phyloP scores from a whole-genome alignment of 345 rosid species.

The Gossypium thurberi region DNA sequence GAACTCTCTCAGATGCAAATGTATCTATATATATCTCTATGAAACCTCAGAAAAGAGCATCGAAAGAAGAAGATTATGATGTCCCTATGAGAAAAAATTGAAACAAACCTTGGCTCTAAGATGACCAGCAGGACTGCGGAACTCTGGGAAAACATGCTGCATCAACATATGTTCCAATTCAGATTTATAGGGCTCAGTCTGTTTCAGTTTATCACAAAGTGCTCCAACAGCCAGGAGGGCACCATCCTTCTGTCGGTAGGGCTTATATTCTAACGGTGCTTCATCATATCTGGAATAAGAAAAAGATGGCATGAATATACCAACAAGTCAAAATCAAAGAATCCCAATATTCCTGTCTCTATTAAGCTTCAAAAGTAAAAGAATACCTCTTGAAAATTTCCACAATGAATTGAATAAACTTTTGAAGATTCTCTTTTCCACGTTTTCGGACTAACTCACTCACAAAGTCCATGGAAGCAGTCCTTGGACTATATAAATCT shows the following conservation, averaged over 20 bases:
- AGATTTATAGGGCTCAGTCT: conserved; percentile 90
- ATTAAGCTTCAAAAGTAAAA: conserved; percentile 9
- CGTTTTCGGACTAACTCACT: conserved; percentile 93
- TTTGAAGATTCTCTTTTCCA: conserved; percentile 85
- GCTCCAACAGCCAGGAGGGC: conserved; percentile 98
- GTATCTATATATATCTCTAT: neutral
- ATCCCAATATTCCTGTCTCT: neutral
- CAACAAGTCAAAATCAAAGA: neutral
- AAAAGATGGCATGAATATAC: neutral
- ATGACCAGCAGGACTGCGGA: conserved; percentile 88
- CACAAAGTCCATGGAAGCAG: conserved; percentile 98
- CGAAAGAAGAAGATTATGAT: neutral
- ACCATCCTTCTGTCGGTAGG: conserved; percentile 95
- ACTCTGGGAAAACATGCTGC: conserved; percentile 98
- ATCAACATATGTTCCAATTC: conserved; percentile 92
- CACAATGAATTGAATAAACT: conserved; percentile 74
- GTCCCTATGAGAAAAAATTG: neutral
- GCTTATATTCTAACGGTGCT: conserved; percentile 65
- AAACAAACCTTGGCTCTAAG: conserved; percentile 89
- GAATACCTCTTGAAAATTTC: conserved; percentile 72
- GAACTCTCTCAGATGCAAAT: neutral
- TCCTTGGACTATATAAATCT: conserved; percentile 96
- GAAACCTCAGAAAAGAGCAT: neutral
- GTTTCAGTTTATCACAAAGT: conserved; percentile 93
- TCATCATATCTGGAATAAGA: conserved; percentile 59